Evolutionary conservation across 345 rosid genomes (phyloP).

Genomic region (Eucalyptus curtisii): DNA sequence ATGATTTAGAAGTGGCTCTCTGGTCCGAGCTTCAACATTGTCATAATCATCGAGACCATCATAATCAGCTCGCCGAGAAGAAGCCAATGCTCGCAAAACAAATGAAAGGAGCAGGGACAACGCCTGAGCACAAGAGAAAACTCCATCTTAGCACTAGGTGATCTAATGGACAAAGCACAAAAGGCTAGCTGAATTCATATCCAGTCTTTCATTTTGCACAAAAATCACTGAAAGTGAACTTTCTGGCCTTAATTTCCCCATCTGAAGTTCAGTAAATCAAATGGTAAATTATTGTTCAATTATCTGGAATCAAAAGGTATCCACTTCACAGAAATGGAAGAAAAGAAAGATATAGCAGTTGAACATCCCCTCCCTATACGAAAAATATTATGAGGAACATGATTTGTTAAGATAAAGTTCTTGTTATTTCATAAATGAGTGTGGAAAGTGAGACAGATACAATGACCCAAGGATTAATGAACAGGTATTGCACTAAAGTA

Average conservation of each 20-base stretch:
- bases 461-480: neutral
- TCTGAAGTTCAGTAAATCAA: neutral
- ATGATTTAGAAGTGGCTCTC: slow-evolving; percentile 67
- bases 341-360: neutral
- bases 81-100: slow-evolving; percentile 61
- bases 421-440: neutral
- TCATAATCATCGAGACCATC: neutral
- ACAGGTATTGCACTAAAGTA: neutral
- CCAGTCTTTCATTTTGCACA: neutral
- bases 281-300: neutral
- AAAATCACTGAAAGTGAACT: neutral
- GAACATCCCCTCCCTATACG: neutral
- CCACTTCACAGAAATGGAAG: neutral
- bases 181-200: neutral
- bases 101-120: slow-evolving; percentile 59
- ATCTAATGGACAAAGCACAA: neutral
- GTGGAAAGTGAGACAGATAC: neutral
- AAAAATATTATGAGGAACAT: neutral
- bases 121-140: slow-evolving; percentile 26
- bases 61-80: slow-evolving; percentile 24
- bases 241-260: neutral
- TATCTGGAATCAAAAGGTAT: neutral
- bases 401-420: neutral
- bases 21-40: slow-evolving; percentile 15
- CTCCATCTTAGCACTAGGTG: neutral